Conservation (phyloP, 2,329 filamentous ascomycete genomes). For the Diaporthe citriasiana region DNA sequence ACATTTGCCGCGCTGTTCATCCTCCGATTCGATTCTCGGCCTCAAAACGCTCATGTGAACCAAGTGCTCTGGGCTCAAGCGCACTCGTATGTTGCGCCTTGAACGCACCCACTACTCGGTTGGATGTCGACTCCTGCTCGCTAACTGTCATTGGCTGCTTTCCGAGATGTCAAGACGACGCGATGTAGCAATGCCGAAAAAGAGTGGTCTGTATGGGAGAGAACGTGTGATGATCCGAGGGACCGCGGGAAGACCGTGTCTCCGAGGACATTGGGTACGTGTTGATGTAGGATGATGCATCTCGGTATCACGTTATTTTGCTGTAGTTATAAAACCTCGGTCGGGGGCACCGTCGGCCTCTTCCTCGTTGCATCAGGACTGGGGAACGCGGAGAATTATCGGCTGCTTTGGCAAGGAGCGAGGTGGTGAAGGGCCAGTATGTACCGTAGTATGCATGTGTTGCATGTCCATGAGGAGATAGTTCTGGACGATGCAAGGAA, state of each 20-base stretch:
- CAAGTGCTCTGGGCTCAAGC: no score
- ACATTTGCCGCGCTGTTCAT: no score
- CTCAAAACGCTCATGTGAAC: no score
- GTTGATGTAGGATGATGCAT: not conserved
- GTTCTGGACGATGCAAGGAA: not conserved
- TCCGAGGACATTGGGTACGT: not conserved
- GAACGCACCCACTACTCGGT: no score
- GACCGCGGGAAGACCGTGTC: not conserved
- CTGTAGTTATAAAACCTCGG: not conserved
- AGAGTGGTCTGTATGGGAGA: not conserved
- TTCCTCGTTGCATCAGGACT: not conserved
- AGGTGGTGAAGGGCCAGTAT: not conserved
- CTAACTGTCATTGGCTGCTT: not conserved
- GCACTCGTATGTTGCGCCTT: no score
- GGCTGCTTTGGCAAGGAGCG: not conserved
- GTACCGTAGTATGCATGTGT: not conserved
- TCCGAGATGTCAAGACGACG: not conserved
- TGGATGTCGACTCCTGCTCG: not conserved
- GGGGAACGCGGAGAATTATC: not conserved
- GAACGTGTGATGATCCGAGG: not conserved
- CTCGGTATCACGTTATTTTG: not conserved
- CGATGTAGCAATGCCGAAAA: not conserved
- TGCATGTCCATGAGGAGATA: conserved; percentile 8
- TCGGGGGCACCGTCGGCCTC: not conserved
- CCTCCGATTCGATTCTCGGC: no score